Evolutionary conservation across 1,284 basidiomycete species (phyloP), one percentile per base, ranked within the genome.

Genomic region (Ganoderma boninense): DNA sequence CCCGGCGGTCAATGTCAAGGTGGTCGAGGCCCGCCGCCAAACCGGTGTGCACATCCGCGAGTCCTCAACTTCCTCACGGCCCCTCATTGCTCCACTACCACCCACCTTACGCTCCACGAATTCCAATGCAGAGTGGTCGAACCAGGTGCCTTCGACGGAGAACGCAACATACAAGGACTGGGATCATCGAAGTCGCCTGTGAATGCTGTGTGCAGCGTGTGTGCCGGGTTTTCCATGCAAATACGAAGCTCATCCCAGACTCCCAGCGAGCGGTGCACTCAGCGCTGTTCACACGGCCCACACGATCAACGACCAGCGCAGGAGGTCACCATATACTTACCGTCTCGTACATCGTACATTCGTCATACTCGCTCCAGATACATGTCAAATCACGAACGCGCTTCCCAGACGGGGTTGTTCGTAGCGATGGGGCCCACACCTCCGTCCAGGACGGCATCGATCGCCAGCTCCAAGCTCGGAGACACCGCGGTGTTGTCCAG

Each of bases 391-490:
- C 40, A 61, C 60, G 60, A 42, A 20, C 60, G 32, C 13, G 60
- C 40, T 40, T 61, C 60, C 90, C 90, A 93, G 13, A 54, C 69
- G 1, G 92, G 91, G 73, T 93, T 94, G 78, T 92, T 86, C 20
- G 80, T 77, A 18, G 80, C 80, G 42, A 93, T 83, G 11, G 80
- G 77, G 0, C 89, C 90, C 23, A 92, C 87, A 10, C 92, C 91
- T 64, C 91, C 92, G 65, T 92, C 89, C 65, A 90, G 85, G 2
- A 89, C 80, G 1, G 82, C 84, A 69, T 93, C 90, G 29, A 92
- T 77, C 0, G 83, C 84, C 8, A 94, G 80, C 64, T 86, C 78
- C 35, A 94, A 80, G 2, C 83, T 82, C 0, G 91, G 92, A 0
- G 85, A 75, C 26, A 92, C 79, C 0, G 84, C 68, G 5, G 81